These are phyloP conservation scores for Pseudocercospora macadamiae DNA, from an alignment of 2,329 filamentous ascomycete genomes.

Conservation along the genomic window DNA sequence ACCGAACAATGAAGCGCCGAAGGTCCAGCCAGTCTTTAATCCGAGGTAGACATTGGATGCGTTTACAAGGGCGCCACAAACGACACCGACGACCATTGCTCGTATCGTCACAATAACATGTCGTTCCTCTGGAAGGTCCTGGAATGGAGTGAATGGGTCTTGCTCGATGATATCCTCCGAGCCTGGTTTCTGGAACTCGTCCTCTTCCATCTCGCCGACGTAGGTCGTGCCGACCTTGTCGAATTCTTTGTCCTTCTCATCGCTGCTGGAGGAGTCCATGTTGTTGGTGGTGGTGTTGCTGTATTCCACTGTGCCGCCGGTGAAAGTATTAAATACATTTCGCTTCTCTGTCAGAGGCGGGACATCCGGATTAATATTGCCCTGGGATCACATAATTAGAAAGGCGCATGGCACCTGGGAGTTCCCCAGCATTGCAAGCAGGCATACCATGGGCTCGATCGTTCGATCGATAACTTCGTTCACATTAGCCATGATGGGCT, in stretches of 20 bases:
- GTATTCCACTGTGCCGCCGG: slow-evolving; percentile 14
- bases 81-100: slow-evolving; percentile 58
- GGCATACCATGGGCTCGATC: slow-evolving; percentile 37
- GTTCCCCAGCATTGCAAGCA: not conserved
- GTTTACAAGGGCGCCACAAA: slow-evolving; percentile 63
- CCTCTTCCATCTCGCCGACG: slow-evolving; percentile 34
- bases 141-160: slow-evolving; percentile 48
- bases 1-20: slow-evolving; percentile 42
- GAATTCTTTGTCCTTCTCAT: slow-evolving; percentile 30
- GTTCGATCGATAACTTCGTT: slow-evolving; percentile 39
- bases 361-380: slow-evolving; percentile 34
- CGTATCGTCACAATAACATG: slow-evolving; percentile 58
- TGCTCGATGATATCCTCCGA: slow-evolving; percentile 34
- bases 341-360: slow-evolving; percentile 42
- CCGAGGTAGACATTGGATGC: slow-evolving; percentile 66
- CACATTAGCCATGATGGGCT: slow-evolving; percentile 30
- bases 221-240: slow-evolving; percentile 32
- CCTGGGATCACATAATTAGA: slow-evolving; percentile 14
- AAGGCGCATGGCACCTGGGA: not conserved
- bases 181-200: slow-evolving; percentile 33
- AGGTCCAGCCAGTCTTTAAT: slow-evolving; percentile 51
- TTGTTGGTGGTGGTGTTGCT: slow-evolving; percentile 2
- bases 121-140: slow-evolving; percentile 49
- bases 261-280: slow-evolving; percentile 6
- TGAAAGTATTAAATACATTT: slow-evolving; percentile 39